Percentiles rank a stretch among this genome's conserved stretches.
Evolutionary conservation across 768 basidiomycete genomes (phyloP).

Genomic region (Tremella yokohamensis): DNA sequence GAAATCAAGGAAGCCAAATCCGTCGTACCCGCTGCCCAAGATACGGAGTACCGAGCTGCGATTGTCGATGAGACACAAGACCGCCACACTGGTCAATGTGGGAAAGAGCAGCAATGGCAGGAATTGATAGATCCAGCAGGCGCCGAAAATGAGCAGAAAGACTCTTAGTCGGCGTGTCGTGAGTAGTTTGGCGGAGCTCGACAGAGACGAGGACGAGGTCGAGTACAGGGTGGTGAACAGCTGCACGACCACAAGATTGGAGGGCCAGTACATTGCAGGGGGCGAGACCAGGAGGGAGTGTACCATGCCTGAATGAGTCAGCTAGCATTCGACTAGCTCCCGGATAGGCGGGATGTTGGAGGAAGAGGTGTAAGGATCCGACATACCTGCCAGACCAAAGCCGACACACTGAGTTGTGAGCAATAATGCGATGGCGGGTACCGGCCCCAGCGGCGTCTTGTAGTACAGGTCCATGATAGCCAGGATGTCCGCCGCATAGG

Average conservation of each 20-base stretch:
- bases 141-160: conserved; percentile 34
- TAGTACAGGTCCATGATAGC: conserved; percentile 52
- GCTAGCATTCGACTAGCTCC: no score
- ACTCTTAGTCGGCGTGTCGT: conserved; percentile 29
- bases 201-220: conserved; percentile 22
- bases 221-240: conserved; percentile 51
- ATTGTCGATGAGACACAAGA: conserved; percentile 47
- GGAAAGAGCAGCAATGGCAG: conserved; percentile 50
- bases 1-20: conserved; percentile 47
- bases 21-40: conserved; percentile 49
- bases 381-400: conserved; percentile 51
- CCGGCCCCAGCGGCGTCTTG: conserved; percentile 37
- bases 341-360: background rate
- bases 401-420: conserved; percentile 52
- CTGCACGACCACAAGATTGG: conserved; percentile 46
- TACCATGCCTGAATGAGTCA: conserved; percentile 37
- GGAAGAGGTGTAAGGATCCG: background rate
- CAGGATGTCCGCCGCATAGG: conserved; percentile 52
- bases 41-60: conserved; percentile 40
- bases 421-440: conserved; percentile 46
- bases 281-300: conserved; percentile 49
- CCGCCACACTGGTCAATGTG: conserved; percentile 46
- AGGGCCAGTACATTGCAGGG: conserved; percentile 50
- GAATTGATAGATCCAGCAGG: conserved; percentile 42
- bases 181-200: conserved; percentile 13